A percentile compares a stretch with the other conserved stretches of the same genome.
Conservation (phyloP, 2,329 filamentous ascomycete species). For the Fusarium dlaminii region DNA sequence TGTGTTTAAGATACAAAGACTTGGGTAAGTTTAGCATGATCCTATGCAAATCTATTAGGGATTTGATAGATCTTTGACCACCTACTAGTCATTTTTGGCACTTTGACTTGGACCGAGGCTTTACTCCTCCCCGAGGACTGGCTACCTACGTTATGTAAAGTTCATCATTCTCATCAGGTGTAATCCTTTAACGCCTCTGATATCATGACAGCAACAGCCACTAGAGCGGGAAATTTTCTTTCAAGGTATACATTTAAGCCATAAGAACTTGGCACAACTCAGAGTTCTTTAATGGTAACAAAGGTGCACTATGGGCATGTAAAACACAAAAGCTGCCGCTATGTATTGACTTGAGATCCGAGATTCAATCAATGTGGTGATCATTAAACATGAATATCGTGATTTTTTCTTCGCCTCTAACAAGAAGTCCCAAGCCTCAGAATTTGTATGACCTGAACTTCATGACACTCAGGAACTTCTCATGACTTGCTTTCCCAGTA, state of each 20-base stretch:
- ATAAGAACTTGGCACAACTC: background rate
- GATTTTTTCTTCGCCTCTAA: background rate
- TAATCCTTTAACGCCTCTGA: background rate
- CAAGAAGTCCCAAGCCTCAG: background rate
- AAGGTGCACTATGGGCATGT: too few species aligned
- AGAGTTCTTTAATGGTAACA: background rate
- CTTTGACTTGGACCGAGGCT: background rate
- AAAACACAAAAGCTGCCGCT: background rate
- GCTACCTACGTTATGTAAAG: background rate
- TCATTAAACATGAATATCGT: background rate
- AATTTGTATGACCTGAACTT: too few species aligned
- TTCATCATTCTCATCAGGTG: background rate
- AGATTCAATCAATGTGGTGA: background rate
- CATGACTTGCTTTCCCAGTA: too few species aligned
- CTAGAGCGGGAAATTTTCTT: background rate
- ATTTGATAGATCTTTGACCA: background rate
- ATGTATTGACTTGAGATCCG: background rate
- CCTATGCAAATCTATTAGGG: background rate
- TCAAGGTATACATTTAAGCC: background rate
- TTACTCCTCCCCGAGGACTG: background rate
- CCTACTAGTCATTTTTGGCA: background rate
- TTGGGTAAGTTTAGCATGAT: background rate
- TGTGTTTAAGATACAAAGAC: background rate
- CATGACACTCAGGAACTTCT: background rate
- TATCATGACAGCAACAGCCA: background rate